A percentile compares a stretch with the other conserved stretches of the same genome.
Conservation (phyloP, 2,329 filamentous ascomycete genomes). For the Scedosporium aurantiacum region DNA sequence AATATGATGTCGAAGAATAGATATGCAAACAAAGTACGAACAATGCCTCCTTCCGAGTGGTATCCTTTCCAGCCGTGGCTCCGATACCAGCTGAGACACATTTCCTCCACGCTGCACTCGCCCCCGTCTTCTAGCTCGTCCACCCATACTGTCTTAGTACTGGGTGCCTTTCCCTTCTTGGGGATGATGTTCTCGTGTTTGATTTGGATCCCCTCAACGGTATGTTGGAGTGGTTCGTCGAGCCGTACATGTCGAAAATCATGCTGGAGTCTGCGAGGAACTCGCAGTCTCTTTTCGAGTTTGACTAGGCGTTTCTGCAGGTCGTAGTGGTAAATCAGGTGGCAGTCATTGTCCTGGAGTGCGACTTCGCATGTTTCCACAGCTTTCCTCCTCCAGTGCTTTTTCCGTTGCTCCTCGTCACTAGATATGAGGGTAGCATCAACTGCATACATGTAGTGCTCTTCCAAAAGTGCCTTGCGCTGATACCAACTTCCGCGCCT, state of each 20-base stretch:
- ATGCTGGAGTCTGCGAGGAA: slow-evolving; percentile 79
- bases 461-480: slow-evolving; percentile 84
- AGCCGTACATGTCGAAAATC: slow-evolving; percentile 83
- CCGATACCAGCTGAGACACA: slow-evolving; percentile 85
- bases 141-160: slow-evolving; percentile 76
- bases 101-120: slow-evolving; percentile 82
- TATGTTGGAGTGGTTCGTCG: slow-evolving; percentile 62
- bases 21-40: slow-evolving; percentile 83
- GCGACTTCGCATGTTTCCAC: slow-evolving; percentile 74
- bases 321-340: slow-evolving; percentile 88
- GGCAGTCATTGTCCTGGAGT: slow-evolving; percentile 77
- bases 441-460: slow-evolving; percentile 77
- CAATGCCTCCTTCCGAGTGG: slow-evolving; percentile 81
- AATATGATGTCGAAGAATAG: slow-evolving; percentile 92
- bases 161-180: slow-evolving; percentile 30
- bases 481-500: slow-evolving; percentile 91
- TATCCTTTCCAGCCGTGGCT: slow-evolving; percentile 85
- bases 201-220: slow-evolving; percentile 66
- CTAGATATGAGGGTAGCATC: slow-evolving; percentile 28
- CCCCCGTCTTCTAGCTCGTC: slow-evolving; percentile 58
- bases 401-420: slow-evolving; percentile 50
- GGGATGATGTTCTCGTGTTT: slow-evolving; percentile 40
- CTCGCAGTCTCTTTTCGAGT: slow-evolving; percentile 71
- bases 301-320: slow-evolving; percentile 89
- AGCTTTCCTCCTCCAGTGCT: slow-evolving; percentile 69